Base-by-base conservation (phyloP, 306 rosid genomes). In the Rosa multiflora region DNA sequence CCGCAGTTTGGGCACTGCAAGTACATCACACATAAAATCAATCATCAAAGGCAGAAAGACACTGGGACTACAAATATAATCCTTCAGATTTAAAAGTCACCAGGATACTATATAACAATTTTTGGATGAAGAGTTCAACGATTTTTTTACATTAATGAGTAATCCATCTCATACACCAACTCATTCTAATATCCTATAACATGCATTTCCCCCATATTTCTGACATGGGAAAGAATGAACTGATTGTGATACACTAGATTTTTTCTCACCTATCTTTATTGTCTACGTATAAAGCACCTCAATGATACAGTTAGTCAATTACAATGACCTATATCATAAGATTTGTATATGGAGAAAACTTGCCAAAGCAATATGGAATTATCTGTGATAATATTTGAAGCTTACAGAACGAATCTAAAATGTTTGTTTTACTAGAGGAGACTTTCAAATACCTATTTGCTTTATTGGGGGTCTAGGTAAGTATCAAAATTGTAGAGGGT, bases 1-100 rank as follows among this genome's bases (percentile, higher is more conserved):
- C 98, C 94, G 59, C 99, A 95, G 81, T 91, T 95, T 10, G 97
- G 99, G 81, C 99, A 95, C 99, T 95, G 96, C 92, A 87, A 42
- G 81, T 74, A 76, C 80, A 83, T 66, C 44, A 55, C 14, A 51
- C 17, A 47, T 35, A 63, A 70, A 52, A 78, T 15, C 70, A 67
- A 70, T 84, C 72, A 82, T 52, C 72, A 15, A 17, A 46, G 79
- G 56, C 68, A 74, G 17, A 18, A 53, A 53, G 29, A 67, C 48
- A 64, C 14, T 15, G 51, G 29, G 52, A 66, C 18, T 70, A 39
- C 37, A 43, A 72, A 56, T 62, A 68, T 10, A 62, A 46, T 12
- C 49, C 49, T 76, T 10, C 15, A 61, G 53, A 75, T 59, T 10
- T 9, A 42, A 55, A 73, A 74, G 42, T 58, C 9, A 58, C 55